Conservation (phyloP, 495 filamentous ascomycete genomes). For the Annulohypoxylon maeteangense region DNA sequence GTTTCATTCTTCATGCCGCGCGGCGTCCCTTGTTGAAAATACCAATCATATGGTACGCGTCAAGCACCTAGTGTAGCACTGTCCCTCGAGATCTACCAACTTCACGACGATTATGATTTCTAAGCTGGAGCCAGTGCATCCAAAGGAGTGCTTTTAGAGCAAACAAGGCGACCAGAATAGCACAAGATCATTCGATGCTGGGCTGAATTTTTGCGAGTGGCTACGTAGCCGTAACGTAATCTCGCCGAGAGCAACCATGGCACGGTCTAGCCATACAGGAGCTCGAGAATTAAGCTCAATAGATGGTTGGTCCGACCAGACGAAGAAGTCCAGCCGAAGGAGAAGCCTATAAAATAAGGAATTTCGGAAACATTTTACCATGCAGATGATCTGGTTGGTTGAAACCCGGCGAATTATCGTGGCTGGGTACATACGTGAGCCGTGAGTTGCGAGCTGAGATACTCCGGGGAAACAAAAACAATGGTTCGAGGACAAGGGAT, state of each 20-base stretch:
- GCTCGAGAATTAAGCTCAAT: neutral
- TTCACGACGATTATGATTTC: neutral
- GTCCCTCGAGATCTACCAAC: constrained; percentile 2
- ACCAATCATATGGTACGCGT: constrained; percentile 1
- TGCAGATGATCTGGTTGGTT: neutral
- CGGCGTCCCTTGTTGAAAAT: neutral
- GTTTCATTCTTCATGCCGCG: constrained; percentile 4
- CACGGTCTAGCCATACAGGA: constrained; percentile 7
- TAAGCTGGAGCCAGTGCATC: neutral
- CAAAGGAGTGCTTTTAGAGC: neutral
- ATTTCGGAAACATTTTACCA: neutral
- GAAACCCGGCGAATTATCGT: constrained; percentile 5
- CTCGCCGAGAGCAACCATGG: constrained; percentile 13
- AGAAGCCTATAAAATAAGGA: neutral
- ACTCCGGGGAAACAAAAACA: neutral
- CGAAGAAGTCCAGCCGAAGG: neutral
- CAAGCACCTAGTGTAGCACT: constrained; percentile 22
- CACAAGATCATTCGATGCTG: constrained; percentile 27
- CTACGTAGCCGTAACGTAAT: constrained; percentile 23
- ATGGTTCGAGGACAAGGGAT: constrained; percentile 5
- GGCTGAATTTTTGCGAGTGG: neutral
- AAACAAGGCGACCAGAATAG: constrained; percentile 25
- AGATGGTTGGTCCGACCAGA: constrained; percentile 2
- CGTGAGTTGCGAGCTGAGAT: neutral
- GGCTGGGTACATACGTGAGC: neutral